Evolutionary conservation across 192 early-diverging fungal genomes (phyloP).

Genomic region (Mortierella antarctica): DNA sequence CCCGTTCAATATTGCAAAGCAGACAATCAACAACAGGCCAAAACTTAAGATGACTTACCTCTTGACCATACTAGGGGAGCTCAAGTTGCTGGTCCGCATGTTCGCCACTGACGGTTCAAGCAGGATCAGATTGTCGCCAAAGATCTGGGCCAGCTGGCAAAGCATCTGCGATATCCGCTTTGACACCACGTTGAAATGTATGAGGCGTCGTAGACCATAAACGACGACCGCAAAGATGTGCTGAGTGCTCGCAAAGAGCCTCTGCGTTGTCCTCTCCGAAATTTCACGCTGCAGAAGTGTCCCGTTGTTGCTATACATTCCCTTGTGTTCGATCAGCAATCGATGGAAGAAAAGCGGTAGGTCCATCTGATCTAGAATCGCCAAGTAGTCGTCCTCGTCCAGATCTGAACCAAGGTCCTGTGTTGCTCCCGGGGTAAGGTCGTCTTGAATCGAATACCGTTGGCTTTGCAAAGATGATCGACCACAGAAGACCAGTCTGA

Average conservation of each 20-base stretch:
- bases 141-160: conserved; percentile 49
- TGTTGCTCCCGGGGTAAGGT: too few species aligned
- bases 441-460: not conserved
- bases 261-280: conserved; percentile 26
- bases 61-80: not conserved
- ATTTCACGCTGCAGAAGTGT: conserved; percentile 30
- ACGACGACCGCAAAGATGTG: conserved; percentile 27
- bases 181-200: conserved; percentile 11
- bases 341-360: conserved; percentile 46
- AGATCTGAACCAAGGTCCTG: conserved; percentile 10
- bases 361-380: conserved; percentile 57
- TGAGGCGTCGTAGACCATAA: conserved; percentile 17
- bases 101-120: conserved; percentile 22
- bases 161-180: conserved; percentile 53
- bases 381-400: conserved; percentile 57
- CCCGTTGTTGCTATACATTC: conserved; percentile 20
- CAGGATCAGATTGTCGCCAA: conserved; percentile 42
- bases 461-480: not conserved
- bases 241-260: conserved; percentile 23
- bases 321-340: conserved; percentile 37
- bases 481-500: conserved; percentile 40
- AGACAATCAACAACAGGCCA: too few species aligned
- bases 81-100: not conserved
- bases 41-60: not conserved
- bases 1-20: too few species aligned